Conservation (phyloP, 305 asterid species). For the Fraxinus xanthoxyloides region DNA sequence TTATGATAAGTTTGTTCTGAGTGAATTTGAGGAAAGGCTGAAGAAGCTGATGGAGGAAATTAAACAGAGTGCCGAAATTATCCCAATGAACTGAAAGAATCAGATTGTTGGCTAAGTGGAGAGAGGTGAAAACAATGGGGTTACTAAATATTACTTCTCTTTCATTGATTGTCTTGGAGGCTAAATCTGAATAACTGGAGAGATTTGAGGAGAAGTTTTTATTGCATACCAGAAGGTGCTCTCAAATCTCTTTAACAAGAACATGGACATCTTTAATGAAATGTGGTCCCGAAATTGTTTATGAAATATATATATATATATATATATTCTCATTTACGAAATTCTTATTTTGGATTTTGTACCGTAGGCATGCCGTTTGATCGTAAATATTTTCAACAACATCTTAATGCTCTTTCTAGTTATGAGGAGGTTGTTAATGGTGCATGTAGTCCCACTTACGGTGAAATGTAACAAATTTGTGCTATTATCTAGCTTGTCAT, state of each 20-base stretch:
- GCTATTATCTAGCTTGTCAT: conserved; percentile 14
- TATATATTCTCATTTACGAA: background rate
- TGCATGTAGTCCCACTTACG: conserved; percentile 63
- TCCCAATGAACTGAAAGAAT: background rate
- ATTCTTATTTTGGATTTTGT: conserved; percentile 32
- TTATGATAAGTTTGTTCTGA: too few relatives aligned
- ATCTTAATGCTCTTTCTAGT: conserved; percentile 71
- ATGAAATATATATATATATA: too few relatives aligned
- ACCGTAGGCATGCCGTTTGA: conserved; percentile 43
- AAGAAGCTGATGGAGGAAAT: conserved; percentile 19
- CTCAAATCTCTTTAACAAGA: background rate
- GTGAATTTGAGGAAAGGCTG: conserved; percentile 16
- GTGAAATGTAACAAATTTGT: conserved; percentile 53
- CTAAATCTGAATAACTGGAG: background rate
- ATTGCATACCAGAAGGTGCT: background rate
- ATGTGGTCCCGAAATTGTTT: background rate
- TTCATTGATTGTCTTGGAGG: background rate
- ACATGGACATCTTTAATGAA: background rate
- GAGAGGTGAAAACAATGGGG: background rate
- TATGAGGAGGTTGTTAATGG: conserved; percentile 77
- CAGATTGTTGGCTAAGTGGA: background rate
- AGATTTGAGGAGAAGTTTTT: background rate
- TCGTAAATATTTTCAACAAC: conserved; percentile 62
- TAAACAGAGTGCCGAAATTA: conserved; percentile 11
- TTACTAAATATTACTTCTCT: background rate